These are phyloP conservation scores for Tricholoma sp. DNA, from an alignment of 768 basidiomycete species.

Conservation along the genomic window DNA sequence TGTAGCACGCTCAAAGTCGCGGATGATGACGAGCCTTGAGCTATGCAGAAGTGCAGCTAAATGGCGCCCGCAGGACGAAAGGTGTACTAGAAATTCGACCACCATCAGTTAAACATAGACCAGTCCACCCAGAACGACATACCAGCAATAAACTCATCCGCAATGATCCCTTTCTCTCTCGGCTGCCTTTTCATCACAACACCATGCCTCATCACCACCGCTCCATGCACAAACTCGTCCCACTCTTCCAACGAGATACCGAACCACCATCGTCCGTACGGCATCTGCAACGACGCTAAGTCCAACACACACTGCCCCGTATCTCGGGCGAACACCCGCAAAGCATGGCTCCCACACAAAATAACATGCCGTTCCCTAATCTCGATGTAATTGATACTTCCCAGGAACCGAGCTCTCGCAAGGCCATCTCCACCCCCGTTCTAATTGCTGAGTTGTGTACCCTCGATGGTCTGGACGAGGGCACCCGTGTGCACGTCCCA, in stretches of 20 bases:
- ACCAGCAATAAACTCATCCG: slow-evolving; percentile 48
- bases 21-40: too few relatives aligned
- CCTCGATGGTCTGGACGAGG: slow-evolving; percentile 42
- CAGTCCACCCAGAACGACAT: not conserved
- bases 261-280: slow-evolving; percentile 32
- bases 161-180: slow-evolving; percentile 7
- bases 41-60: too few relatives aligned
- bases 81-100: too few relatives aligned
- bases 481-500: slow-evolving; percentile 56
- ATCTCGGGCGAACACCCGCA: slow-evolving; percentile 52
- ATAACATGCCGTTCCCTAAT: too few relatives aligned
- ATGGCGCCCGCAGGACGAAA: too few relatives aligned
- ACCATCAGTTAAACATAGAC: too few relatives aligned
- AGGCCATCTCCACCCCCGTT: too few relatives aligned
- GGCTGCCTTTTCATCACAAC: slow-evolving; percentile 7
- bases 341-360: slow-evolving; percentile 42
- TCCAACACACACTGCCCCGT: slow-evolving; percentile 41
- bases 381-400: too few relatives aligned
- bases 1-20: too few relatives aligned
- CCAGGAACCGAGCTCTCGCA: slow-evolving; percentile 2
- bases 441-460: slow-evolving; percentile 23
- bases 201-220: slow-evolving; percentile 10
- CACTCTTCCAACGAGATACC: slow-evolving; percentile 11
- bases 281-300: slow-evolving; percentile 30
- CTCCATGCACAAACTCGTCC: not conserved